These are phyloP conservation scores for Fusarium sp. DNA, from an alignment of 2,329 filamentous ascomycete species.

Conservation along the genomic window DNA sequence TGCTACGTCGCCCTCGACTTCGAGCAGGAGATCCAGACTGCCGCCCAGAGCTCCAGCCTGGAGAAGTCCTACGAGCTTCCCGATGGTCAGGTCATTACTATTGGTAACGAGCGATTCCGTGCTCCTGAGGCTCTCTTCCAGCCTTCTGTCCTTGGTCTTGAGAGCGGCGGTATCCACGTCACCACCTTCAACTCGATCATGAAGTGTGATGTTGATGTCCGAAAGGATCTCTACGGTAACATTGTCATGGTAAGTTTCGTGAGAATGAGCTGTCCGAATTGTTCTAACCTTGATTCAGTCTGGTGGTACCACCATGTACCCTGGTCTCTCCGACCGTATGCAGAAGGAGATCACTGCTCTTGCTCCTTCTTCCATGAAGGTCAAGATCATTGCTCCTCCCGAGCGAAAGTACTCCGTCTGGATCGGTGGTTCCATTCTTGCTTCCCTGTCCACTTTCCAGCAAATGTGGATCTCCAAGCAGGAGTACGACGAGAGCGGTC, in stretches of 20 bases:
- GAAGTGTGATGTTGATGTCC: conserved; percentile 99
- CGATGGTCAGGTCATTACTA: conserved; percentile 99
- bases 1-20: conserved; percentile 99
- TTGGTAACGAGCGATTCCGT: conserved; percentile 99
- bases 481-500: conserved; percentile 99
- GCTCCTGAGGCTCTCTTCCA: conserved; percentile 99
- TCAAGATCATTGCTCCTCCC: conserved; percentile 99
- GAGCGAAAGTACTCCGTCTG: conserved; percentile 99
- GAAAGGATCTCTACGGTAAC: conserved; percentile 99
- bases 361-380: conserved; percentile 99
- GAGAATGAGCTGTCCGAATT: background rate
- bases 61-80: conserved; percentile 99
- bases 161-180: conserved; percentile 98
- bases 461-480: conserved; percentile 99
- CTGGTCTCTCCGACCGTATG: conserved; percentile 99
- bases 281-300: conserved; percentile 69
- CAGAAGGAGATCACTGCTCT: conserved; percentile 99
- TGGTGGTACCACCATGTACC: conserved; percentile 99
- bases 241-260: conserved; percentile 94
- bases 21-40: conserved; percentile 99
- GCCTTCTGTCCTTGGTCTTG: conserved; percentile 96
- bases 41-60: conserved; percentile 96
- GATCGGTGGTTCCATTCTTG: conserved; percentile 99
- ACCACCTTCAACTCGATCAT: conserved; percentile 99
- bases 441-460: conserved; percentile 99